These are phyloP conservation scores for Erysimum pusillum DNA, from an alignment of 441 rosid genomes.

Conservation along the genomic window DNA sequence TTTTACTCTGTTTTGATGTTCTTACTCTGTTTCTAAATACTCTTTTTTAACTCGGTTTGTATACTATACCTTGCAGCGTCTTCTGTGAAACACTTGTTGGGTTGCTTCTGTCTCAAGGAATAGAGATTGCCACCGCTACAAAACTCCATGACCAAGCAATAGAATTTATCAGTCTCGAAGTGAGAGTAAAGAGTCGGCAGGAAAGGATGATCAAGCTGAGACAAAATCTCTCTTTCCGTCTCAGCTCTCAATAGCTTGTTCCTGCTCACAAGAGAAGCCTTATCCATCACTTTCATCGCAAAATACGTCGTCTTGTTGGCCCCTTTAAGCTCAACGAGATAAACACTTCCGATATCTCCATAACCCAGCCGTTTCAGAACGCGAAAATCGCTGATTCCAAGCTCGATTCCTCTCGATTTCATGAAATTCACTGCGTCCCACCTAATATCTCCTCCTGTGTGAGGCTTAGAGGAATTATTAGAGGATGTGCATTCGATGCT, in stretches of 20 bases:
- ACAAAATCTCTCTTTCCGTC: constrained; percentile 90
- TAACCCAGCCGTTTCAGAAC: constrained; percentile 84
- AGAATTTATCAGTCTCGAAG: constrained; percentile 83
- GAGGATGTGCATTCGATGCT: constrained; percentile 68
- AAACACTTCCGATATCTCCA: constrained; percentile 89
- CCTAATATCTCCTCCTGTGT: constrained; percentile 81
- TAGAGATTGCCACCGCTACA: constrained; percentile 94
- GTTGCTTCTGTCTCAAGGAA: constrained; percentile 90
- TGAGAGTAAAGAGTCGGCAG: constrained; percentile 83
- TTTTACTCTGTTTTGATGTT: background rate
- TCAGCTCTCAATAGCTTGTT: constrained; percentile 87
- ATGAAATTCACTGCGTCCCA: constrained; percentile 78
- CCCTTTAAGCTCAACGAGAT: constrained; percentile 80
- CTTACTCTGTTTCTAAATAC: background rate
- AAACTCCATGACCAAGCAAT: constrained; percentile 91
- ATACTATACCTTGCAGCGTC: constrained; percentile 77
- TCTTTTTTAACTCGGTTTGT: background rate
- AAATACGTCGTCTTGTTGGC: constrained; percentile 55
- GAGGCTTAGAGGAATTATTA: constrained; percentile 68
- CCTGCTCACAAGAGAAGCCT: constrained; percentile 83
- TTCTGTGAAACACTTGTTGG: constrained; percentile 73
- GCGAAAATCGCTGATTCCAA: constrained; percentile 76
- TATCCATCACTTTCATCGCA: constrained; percentile 95
- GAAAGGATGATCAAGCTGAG: constrained; percentile 88
- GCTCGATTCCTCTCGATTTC: constrained; percentile 54